phyloP scores from a whole-genome alignment of 192 early-diverging fungal species.

The Chytriomyces confervae region DNA sequence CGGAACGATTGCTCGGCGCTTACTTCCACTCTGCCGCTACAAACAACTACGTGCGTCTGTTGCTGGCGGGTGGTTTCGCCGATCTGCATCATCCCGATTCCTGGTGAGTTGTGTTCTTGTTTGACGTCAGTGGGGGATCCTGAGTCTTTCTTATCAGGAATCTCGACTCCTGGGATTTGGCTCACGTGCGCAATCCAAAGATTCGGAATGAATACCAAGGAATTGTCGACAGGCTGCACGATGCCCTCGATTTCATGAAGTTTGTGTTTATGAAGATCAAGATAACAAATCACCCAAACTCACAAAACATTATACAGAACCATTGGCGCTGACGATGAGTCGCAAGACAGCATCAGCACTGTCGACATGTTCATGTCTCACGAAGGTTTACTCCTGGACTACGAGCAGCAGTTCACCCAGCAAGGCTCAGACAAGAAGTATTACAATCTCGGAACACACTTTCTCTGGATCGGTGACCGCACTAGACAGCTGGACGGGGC shows the following conservation, averaged over 20 bases:
- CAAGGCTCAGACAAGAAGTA: constrained; percentile 43
- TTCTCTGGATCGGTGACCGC: constrained; percentile 98
- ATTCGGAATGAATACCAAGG: constrained; percentile 87
- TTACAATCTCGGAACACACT: constrained; percentile 96
- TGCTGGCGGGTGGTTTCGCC: constrained; percentile 83
- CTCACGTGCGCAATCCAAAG: constrained; percentile 80
- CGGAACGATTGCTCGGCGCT: constrained; percentile 85
- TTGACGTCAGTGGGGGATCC: not conserved
- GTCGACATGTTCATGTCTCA: constrained; percentile 94
- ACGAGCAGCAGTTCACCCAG: constrained; percentile 87
- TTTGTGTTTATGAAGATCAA: not conserved
- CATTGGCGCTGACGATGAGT: constrained; percentile 75
- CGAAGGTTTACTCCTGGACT: constrained; percentile 94
- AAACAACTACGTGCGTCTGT: constrained; percentile 89
- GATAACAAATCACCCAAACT: not conserved
- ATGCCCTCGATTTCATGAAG: constrained; percentile 92
- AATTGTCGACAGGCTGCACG: constrained; percentile 86
- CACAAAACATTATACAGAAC: constrained; percentile 45
- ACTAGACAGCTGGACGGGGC: constrained; percentile 94
- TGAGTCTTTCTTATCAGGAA: constrained; percentile 33
- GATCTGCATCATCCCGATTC: constrained; percentile 87
- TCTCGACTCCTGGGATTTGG: constrained; percentile 79
- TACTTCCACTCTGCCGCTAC: constrained; percentile 99
- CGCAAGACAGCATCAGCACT: constrained; percentile 63
- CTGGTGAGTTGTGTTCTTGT: constrained; percentile 37